A percentile compares a stretch with the other conserved stretches of the same genome.
phyloP scores from a whole-genome alignment of 768 basidiomycete genomes.

The Hebeloma cylindrosporum region DNA sequence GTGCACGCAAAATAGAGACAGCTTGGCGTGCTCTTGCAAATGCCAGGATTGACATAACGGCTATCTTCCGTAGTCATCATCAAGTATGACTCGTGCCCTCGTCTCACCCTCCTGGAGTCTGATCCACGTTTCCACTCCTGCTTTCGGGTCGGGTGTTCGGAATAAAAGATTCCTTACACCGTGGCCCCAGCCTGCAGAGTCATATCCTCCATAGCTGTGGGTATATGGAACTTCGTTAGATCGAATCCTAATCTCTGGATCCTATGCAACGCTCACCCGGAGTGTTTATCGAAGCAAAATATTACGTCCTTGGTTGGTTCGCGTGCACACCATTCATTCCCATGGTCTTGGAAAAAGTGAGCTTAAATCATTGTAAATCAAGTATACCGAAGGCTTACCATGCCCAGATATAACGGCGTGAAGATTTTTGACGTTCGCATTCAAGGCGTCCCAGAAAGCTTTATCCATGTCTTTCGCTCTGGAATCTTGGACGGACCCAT shows the following conservation, averaged over 20 bases:
- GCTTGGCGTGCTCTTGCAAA: no score
- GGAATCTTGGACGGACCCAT: conserved; percentile 64
- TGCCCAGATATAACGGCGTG: conserved; percentile 72
- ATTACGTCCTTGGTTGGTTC: conserved; percentile 60
- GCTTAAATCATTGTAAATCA: no score
- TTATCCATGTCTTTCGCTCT: conserved; percentile 46
- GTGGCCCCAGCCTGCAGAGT: conserved; percentile 52
- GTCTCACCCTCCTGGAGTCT: conserved; percentile 59
- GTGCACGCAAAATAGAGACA: no score
- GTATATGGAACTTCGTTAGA: no score
- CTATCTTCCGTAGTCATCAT: conserved; percentile 38
- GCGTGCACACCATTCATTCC: conserved; percentile 77
- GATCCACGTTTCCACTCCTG: conserved; percentile 62
- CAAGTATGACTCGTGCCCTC: conserved; percentile 52
- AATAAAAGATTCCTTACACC: conserved; percentile 68
- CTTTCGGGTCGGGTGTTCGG: conserved; percentile 44
- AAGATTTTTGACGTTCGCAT: conserved; percentile 58
- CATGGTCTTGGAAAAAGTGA: conserved; percentile 53
- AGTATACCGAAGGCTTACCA: conserved; percentile 45
- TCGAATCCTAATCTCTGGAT: no score
- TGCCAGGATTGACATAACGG: no score
- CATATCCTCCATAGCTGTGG: conserved; percentile 76
- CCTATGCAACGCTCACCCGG: no score
- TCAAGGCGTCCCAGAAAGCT: conserved; percentile 64
- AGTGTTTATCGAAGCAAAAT: conserved; percentile 80